Base-by-base conservation (phyloP, 2,329 filamentous ascomycete species). In the Albophoma yamanashiensis region DNA sequence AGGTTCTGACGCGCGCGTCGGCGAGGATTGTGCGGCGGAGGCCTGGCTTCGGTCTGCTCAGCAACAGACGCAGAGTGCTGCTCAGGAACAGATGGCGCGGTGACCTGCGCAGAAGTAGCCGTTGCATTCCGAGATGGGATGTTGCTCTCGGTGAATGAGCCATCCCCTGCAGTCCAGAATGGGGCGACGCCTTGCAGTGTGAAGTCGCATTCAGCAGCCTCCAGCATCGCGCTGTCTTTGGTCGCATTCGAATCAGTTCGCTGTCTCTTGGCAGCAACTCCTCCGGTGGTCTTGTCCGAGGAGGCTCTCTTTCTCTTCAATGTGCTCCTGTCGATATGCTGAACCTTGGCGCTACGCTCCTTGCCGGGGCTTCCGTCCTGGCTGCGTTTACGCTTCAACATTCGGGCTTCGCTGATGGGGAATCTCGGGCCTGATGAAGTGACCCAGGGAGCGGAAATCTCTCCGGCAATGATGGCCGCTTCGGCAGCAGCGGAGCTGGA, bases 251-350 rank as follows among this genome's bases (percentile, higher is more conserved):
- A 3, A 42, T 31, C n/a, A 5, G 38, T 57, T 12, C 55, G 47
- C 20, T n/a, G 17, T 34, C 45, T 36, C 47, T 59, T 56, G 22
- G 22, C 1, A 25, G 3, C 3, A 25, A 15, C 25, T 27, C 12
- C 17, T 34, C 45, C 36, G 8, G 6, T 45, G 17, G 2, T 22
- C 15, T 60, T 17, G 14, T 12, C 55, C 43, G 6, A 11, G 14
- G 20, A 38, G 25, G 53, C 55, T 20, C 59, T 45, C 38, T 38
- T 60, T 15, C 59, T 20, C 59, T 60, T 60, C 55, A n/a, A 15
- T 15, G 22, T 5, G n/a, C n/a, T n/a, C 11, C 34, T 25, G 58
- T 40, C 53, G 3, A 36, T 14, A 7, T 20, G 55, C 42, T 50
- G 55, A 1, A 15, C n/a, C 45, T 38, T 43, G 27, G 27, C 5